Conservation (phyloP, 2,329 filamentous ascomycete species). For the Podosphaera leucotricha region DNA sequence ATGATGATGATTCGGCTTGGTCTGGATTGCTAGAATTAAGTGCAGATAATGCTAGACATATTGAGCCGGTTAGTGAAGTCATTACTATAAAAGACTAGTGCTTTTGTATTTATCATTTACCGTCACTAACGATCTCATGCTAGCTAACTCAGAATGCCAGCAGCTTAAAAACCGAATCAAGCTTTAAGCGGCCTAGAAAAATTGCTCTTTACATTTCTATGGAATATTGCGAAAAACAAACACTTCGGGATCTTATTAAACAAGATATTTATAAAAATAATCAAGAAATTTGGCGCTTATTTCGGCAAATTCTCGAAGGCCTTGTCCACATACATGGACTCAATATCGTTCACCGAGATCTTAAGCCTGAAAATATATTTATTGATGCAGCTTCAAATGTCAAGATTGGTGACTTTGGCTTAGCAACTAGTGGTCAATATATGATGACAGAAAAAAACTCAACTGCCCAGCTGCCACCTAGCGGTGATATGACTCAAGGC, state of each 20-base stretch:
- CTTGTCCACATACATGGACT: conserved; percentile 72
- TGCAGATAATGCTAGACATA: conserved; percentile 5
- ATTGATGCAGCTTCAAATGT: conserved; percentile 78
- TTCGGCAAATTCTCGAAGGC: conserved; percentile 77
- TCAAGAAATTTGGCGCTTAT: conserved; percentile 69
- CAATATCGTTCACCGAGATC: conserved; percentile 82
- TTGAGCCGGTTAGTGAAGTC: conserved; percentile 6
- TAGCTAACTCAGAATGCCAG: conserved; percentile 6
- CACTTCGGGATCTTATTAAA: conserved; percentile 67
- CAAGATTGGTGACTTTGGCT: conserved; percentile 88
- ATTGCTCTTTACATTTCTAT: conserved; percentile 91
- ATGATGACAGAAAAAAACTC: conserved; percentile 29
- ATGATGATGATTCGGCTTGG: conserved; percentile 20
- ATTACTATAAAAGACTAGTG: neutral
- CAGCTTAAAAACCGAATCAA: conserved; percentile 12
- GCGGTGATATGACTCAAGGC: conserved; percentile 42
- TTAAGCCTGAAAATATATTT: conserved; percentile 96
- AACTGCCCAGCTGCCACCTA: conserved; percentile 7
- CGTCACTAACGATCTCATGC: neutral
- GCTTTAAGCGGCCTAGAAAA: conserved; percentile 29
- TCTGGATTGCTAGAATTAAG: conserved; percentile 20
- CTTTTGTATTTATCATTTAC: neutral
- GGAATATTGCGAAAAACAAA: conserved; percentile 86
- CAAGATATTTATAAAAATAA: conserved; percentile 49
- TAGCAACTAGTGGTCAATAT: conserved; percentile 74